Conservation (phyloP, 768 basidiomycete species). For the Gelatoporia subvermispora region DNA sequence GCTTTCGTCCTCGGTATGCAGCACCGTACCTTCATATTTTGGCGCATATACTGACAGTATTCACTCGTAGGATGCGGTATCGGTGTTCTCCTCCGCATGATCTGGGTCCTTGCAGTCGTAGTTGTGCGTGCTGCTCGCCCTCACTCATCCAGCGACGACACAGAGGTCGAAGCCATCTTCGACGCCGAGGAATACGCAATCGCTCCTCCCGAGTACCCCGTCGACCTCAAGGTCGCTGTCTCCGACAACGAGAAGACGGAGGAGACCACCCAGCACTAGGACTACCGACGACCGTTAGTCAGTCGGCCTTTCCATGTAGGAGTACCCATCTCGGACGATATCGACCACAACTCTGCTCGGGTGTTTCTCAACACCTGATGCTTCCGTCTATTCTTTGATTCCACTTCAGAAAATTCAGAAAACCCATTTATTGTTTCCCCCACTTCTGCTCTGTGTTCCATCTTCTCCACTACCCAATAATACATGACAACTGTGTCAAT, state of each 20-base stretch:
- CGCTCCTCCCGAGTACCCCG: conserved; percentile 55
- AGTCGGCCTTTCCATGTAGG: no score
- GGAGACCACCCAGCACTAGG: no score
- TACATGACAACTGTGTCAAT: no score
- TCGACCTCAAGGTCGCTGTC: conserved; percentile 1
- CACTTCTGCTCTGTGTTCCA: no score
- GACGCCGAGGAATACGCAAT: conserved; percentile 43
- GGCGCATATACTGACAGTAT: neutral
- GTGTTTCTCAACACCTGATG: no score
- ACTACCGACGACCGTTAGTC: no score
- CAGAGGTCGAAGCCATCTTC: conserved; percentile 39
- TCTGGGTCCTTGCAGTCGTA: conserved; percentile 68
- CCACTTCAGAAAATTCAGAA: no score
- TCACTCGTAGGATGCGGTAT: conserved; percentile 64
- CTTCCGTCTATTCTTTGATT: no score
- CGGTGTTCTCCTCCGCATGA: conserved; percentile 76
- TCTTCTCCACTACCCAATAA: no score
- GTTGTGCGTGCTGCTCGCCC: conserved; percentile 46
- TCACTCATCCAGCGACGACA: conserved; percentile 35
- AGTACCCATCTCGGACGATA: no score
- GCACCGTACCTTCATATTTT: conserved; percentile 7
- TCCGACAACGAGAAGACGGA: neutral
- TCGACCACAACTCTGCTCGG: no score
- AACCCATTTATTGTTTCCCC: no score
- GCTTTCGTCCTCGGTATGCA: conserved; percentile 76